Base-by-base conservation (phyloP, 495 filamentous ascomycete species). In the Elasticomyces elasticus region DNA sequence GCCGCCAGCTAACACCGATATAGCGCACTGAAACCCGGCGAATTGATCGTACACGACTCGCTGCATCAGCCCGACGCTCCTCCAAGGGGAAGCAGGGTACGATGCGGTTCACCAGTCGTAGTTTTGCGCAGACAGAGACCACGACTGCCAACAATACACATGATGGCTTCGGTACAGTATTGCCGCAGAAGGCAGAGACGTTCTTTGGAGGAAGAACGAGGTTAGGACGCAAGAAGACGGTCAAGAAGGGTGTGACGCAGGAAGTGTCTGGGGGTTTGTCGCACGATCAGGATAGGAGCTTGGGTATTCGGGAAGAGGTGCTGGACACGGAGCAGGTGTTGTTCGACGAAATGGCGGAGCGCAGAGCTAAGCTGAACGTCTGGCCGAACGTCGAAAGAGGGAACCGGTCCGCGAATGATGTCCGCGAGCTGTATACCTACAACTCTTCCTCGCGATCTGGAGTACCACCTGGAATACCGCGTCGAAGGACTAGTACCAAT, bases 101-200 rank as follows among this genome's bases (percentile, higher is more conserved):
- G 3, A 45, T 45, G 42, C 42, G 42, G 5, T 45, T 45, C 42
- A 24, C 42, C 42, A 9, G 11, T 12, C 42, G 42, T 19, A 23
- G 13, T 19, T n/a, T n/a, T n/a, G 40, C 40, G 40, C 40, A 43
- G 6, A 19, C 12, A 9, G 20, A 22, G 28, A 15, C 30, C 3
- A 26, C 48, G 10, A 51, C 48, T 12, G 4, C 35, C 2, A 5
- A n/a, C n/a, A n/a, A n/a, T n/a, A n/a, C n/a, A n/a, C n/a, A n/a
- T n/a, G n/a, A n/a, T n/a, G n/a, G n/a, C n/a, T n/a, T n/a, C n/a
- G 23, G 11, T n/a, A 11, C 44, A 10, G 27, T 5, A 27, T 5
- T 49, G 20, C 52, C 52, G 31, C 31, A 25, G 31, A 55, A 55
- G 25, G 52, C 52, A 2, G 40, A 55, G 23, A 5, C n/a, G 20